Base-by-base conservation (phyloP, 768 basidiomycete species). In the Leccinellum rugosiceps region DNA sequence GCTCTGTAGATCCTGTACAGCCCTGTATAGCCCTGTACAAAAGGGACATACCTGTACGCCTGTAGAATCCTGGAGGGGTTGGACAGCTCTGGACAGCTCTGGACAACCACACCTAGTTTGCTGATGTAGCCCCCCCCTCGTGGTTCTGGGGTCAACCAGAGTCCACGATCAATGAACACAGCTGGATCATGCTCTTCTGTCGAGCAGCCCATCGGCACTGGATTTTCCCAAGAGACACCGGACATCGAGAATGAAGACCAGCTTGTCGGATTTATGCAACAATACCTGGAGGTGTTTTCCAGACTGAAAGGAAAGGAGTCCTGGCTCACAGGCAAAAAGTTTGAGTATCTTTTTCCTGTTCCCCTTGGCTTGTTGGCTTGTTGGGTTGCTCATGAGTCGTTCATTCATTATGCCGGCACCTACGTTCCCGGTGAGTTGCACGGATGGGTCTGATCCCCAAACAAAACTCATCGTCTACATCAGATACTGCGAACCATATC, bases 131-230 rank as follows among this genome's bases (percentile, higher is more conserved):
- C n/a, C 88, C 88, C 1, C 76, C 90, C 69, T 78, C 75, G 47
- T 90, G 88, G 88, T 69, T 78, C 6, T 75, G 63, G 35, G 89
- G 89, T 1, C 80, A 82, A 63, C 87, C 86, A 1, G 77, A 78
- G 54, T 83, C 88, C 3, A 86, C 79, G 1, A 75, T 69, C 6
- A 91, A 90, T 52, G 77, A 86, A 60, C 80, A 78, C 62, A 88
- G 87, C 68, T 91, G 89, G 89, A 90, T 88, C 0, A 91, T 90
- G 63, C 76, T 91, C 10, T 88, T 90, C n/a, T 91, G 81, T 91
- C 13, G 90, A 92, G 60, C 90, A 90, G 61, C 89, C 89, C 4
- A 84, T 92, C 31, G 89, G 89, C 8, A 90, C 89, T 6, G 89
- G 89, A 0, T 91, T 85, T 68, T 86, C 86, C 3, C 86, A 86